A percentile compares a stretch with the other conserved stretches of the same genome.
Evolutionary conservation across 176 grass and related monocot species (phyloP).

Genomic region (Saccharum officinarum): DNA sequence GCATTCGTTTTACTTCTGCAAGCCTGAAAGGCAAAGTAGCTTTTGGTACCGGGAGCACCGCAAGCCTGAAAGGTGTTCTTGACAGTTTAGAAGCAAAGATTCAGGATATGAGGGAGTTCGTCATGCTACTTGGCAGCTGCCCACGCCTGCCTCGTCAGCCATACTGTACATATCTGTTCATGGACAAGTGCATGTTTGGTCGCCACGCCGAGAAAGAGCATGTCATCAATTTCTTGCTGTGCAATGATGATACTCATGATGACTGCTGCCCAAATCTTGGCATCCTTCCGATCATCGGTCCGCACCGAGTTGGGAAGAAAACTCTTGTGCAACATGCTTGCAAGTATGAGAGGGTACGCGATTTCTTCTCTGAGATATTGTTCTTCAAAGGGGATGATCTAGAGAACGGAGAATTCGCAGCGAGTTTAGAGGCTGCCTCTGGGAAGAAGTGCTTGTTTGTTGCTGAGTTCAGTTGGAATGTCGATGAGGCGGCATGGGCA

Average conservation of each 20-base stretch:
- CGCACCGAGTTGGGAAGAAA: conserved; percentile 40
- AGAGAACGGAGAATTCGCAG: background rate
- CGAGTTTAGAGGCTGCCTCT: background rate
- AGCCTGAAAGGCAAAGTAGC: conserved; percentile 18
- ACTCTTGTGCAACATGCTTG: conserved; percentile 47
- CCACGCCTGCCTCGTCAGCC: conserved; percentile 24
- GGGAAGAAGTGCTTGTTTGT: conserved; percentile 38
- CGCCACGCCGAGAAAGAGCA: conserved; percentile 30
- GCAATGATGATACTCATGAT: background rate
- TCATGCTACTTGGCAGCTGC: conserved; percentile 32
- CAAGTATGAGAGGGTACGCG: conserved; percentile 37
- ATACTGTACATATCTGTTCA: conserved; percentile 17
- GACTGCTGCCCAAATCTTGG: background rate
- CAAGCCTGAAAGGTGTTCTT: conserved; percentile 19
- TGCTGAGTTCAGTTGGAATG: background rate
- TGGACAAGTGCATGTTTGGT: conserved; percentile 46
- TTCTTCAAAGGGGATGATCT: conserved; percentile 26
- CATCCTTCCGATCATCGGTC: conserved; percentile 44
- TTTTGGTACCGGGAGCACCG: background rate
- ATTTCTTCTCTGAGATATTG: background rate
- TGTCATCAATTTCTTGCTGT: conserved; percentile 40
- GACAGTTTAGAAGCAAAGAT: conserved; percentile 21
- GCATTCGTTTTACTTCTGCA: conserved; percentile 14
- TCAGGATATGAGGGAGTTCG: conserved; percentile 28
- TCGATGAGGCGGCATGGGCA: conserved; percentile 31